phyloP scores from a whole-genome alignment of 1,284 basidiomycete genomes.

The Puccinia hordei region DNA sequence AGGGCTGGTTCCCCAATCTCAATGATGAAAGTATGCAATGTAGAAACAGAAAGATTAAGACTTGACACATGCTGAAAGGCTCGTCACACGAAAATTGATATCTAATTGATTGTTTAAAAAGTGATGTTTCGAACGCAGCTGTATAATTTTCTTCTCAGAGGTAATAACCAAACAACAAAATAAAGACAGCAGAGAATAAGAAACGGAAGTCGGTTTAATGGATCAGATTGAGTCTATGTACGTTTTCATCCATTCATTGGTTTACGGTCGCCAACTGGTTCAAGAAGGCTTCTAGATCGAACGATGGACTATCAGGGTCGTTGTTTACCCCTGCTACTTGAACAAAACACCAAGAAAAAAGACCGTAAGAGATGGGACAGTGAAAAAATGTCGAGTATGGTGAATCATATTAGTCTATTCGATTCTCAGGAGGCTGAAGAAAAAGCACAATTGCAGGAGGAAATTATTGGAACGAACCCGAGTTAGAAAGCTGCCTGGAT shows the following conservation, averaged over 20 bases:
- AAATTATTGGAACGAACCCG: constrained; percentile 5
- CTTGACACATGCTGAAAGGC: background rate
- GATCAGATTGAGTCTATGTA: background rate
- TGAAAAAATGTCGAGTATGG: background rate
- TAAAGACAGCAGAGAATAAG: background rate
- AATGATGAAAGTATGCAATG: background rate
- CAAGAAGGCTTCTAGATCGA: constrained; percentile 92
- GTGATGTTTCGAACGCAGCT: background rate
- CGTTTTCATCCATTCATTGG: constrained; percentile 33
- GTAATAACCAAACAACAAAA: constrained; percentile 13
- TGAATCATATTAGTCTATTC: background rate
- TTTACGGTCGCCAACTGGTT: constrained; percentile 55
- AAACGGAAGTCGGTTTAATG: background rate
- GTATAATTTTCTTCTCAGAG: constrained; percentile 1
- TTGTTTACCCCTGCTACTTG: constrained; percentile 62
- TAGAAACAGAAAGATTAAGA: background rate
- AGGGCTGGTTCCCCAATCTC: background rate
- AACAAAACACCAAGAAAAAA: background rate
- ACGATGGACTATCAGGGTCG: constrained; percentile 87
- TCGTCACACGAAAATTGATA: background rate
- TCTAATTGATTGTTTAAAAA: background rate
- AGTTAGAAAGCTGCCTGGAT: constrained; percentile 31
- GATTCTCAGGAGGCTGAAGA: background rate
- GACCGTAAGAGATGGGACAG: background rate
- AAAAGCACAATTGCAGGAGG: background rate